Conservation (phyloP, 2,329 filamentous ascomycete genomes). For the Trichophyton rubrum region DNA sequence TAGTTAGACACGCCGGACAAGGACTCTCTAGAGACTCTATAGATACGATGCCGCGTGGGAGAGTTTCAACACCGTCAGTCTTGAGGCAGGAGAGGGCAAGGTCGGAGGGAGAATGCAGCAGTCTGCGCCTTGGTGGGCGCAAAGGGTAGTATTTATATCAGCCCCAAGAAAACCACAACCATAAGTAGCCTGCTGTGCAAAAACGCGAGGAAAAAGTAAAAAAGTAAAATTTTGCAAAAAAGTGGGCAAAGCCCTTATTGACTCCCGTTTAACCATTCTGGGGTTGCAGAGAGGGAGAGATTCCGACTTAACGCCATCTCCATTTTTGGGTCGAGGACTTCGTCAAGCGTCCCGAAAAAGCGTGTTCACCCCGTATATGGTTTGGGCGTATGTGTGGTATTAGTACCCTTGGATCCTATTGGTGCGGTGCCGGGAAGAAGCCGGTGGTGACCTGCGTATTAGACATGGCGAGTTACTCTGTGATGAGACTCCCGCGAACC, state of each 20-base stretch:
- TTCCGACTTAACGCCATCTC: constrained; percentile 2
- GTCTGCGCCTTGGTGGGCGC: not conserved
- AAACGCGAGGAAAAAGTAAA: not conserved
- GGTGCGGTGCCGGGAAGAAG: not conserved
- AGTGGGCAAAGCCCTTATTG: not conserved
- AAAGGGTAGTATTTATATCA: not conserved
- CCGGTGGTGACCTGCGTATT: not conserved
- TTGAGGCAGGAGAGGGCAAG: not conserved
- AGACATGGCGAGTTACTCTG: not conserved
- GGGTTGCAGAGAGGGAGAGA: not conserved
- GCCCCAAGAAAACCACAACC: too few species aligned
- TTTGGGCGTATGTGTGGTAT: not conserved
- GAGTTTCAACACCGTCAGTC: not conserved
- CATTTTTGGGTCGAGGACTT: not conserved
- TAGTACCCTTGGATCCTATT: not conserved
- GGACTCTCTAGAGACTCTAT: not conserved
- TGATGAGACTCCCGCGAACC: too few species aligned
- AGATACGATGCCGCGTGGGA: not conserved
- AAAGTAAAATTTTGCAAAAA: not conserved
- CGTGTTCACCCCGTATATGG: not conserved
- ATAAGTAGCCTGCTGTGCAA: not conserved
- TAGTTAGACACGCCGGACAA: constrained; percentile 4
- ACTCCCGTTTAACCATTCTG: not conserved
- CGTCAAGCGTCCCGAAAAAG: not conserved
- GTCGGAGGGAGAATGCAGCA: not conserved